Conservation (phyloP, 2,329 filamentous ascomycete genomes). For the Penicillium hesseltinei region DNA sequence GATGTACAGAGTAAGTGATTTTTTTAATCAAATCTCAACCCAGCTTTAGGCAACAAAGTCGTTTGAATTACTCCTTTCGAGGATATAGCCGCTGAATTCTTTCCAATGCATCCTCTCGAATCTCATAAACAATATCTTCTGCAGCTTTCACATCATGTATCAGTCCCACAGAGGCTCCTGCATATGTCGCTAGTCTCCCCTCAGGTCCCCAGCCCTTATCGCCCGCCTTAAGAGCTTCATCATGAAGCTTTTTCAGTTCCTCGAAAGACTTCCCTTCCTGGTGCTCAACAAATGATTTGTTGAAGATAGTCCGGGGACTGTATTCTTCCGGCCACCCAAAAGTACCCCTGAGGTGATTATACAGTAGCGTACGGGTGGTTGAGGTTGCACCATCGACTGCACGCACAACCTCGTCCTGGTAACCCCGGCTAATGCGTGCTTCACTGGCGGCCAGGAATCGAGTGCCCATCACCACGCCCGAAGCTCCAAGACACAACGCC, state of each 20-base stretch:
- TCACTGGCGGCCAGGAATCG: slow-evolving; percentile 58
- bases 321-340: slow-evolving; percentile 60
- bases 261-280: slow-evolving; percentile 45
- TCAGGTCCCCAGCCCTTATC: slow-evolving; percentile 50
- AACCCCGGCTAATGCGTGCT: slow-evolving; percentile 52
- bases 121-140: slow-evolving; percentile 37
- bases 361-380: slow-evolving; percentile 54
- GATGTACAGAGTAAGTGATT: neutral
- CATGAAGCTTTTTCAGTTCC: slow-evolving; percentile 46
- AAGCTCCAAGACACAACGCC: slow-evolving; percentile 52
- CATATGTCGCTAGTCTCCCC: slow-evolving; percentile 53
- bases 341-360: slow-evolving; percentile 57
- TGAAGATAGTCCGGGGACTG: slow-evolving; percentile 58
- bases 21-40: neutral
- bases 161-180: slow-evolving; percentile 48
- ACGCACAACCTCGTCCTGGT: slow-evolving; percentile 51
- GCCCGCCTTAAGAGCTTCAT: slow-evolving; percentile 40
- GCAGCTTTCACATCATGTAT: slow-evolving; percentile 44
- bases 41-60: neutral
- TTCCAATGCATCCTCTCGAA: slow-evolving; percentile 17
- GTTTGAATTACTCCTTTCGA: neutral
- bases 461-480: slow-evolving; percentile 62
- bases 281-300: slow-evolving; percentile 52
- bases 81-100: slow-evolving; percentile 7
- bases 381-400: slow-evolving; percentile 52